Conservation (phyloP, 306 rosid species). For the Cucurbita maxima region DNA sequence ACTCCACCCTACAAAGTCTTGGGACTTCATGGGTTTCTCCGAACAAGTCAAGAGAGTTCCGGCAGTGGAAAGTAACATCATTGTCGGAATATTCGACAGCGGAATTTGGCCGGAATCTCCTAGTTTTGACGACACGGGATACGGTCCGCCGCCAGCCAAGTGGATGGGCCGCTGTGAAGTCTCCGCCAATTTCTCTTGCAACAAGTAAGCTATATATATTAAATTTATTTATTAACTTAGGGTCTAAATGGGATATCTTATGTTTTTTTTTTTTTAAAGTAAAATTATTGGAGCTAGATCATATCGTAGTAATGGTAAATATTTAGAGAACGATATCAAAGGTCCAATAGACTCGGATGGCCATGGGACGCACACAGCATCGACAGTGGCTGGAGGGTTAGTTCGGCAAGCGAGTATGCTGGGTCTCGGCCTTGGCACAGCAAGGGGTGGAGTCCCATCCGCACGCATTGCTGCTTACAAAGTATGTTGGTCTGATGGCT, state of each 20-base stretch:
- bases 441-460: constrained; percentile 13
- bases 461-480: constrained; percentile 11
- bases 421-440: constrained; percentile 9
- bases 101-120: constrained; percentile 18
- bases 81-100: constrained; percentile 12
- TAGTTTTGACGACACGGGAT: constrained; percentile 11
- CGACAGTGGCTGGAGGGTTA: constrained; percentile 8
- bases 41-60: background rate
- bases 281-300: constrained; percentile 6
- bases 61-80: constrained; percentile 1
- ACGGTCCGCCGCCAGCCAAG: constrained; percentile 12
- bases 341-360: background rate
- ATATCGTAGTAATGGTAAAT: background rate
- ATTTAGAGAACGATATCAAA: background rate
- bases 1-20: constrained; percentile 32
- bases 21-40: constrained; percentile 20
- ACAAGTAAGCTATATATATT: constrained; percentile 2
- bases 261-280: background rate
- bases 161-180: constrained; percentile 14
- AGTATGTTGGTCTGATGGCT: background rate
- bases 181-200: constrained; percentile 18
- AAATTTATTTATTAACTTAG: too few species aligned
- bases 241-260: too few species aligned
- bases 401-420: constrained; percentile 3
- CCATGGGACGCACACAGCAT: constrained; percentile 17